Base-by-base conservation (phyloP, 495 filamentous ascomycete species). In the Zalerion maritima region DNA sequence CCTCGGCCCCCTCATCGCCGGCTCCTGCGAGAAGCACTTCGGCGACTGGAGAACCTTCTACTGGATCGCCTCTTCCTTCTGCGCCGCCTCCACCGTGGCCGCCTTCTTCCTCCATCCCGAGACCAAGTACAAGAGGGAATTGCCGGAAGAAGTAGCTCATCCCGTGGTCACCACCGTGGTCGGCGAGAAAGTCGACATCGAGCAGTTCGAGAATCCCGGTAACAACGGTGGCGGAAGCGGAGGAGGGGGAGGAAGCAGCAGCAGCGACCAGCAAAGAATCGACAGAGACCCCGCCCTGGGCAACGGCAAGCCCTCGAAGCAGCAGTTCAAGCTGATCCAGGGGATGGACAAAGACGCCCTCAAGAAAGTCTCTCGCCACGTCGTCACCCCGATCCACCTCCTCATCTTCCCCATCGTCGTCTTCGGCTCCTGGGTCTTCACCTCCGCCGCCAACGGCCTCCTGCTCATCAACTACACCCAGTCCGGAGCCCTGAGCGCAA, bases 391-490 rank as follows among this genome's bases (percentile, higher is more conserved):
- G 3, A 61, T 67, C 53, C 64, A 66, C 28, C 51, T 76, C 24
- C 58, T 73, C 31, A 51, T 60, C 9, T 78, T 75, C 47, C 73
- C 73, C 0, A 69, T 78, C 32, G 68, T 75, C 29, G 69, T 78
- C 36, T 67, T 69, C 21, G 54, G 64, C 7, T 60, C 64, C 14
- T 69, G 76, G 41, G 52, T 71, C 18, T 67, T 73, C 21, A 66
- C 65, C 9, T 76, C 69, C 66, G 60, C 60, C 14, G 69, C 69
- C 23, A 68, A 60, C 37, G 55, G 46, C 14, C 73, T 73, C 47
- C 50, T 77, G 28, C 67, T 63, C 2, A 38, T 75, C 25, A 77
- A 75, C 47, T 52, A 76, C n/a, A 73, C 69, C 3, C 67, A 75
- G 41, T 58, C 59, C 14, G 68, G 73, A 40, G 67, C 55, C 7